Conservation (phyloP, 2,329 filamentous ascomycete species). For the Calonectria naviculata region DNA sequence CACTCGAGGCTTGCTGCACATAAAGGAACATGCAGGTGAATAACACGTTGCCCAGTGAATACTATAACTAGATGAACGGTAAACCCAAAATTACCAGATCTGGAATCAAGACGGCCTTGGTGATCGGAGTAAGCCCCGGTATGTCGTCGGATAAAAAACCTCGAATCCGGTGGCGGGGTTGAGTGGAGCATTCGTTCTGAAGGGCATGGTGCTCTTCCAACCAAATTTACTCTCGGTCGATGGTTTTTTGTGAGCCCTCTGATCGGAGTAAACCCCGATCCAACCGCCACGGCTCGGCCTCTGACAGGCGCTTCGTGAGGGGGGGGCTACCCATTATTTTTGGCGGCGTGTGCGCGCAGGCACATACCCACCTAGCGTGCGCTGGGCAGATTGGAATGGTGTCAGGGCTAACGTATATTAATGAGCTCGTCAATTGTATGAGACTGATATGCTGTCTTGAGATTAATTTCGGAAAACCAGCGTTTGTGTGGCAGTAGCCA, state of each 20-base stretch:
- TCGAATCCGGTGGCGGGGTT: background rate
- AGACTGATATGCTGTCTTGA: too few relatives aligned
- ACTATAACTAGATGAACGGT: too few relatives aligned
- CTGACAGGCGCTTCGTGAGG: background rate
- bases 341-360: background rate
- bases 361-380: conserved; percentile 14
- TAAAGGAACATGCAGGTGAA: background rate
- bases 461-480: too few relatives aligned
- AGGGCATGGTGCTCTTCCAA: background rate
- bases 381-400: conserved; percentile 11
- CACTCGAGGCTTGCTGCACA: background rate
- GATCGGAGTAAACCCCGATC: conserved; percentile 18
- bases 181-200: background rate
- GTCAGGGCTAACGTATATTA: conserved; percentile 4
- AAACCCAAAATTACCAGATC: background rate
- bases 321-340: background rate
- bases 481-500: too few relatives aligned
- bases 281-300: background rate
- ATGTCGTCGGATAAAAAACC: conserved; percentile 6
- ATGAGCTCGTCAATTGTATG: background rate
- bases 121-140: background rate
- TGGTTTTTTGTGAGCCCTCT: background rate
- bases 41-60: background rate
- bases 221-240: background rate
- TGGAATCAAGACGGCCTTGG: background rate